Conservation (phyloP, 768 basidiomycete genomes). For the Phlebiopsis flavidoalba region DNA sequence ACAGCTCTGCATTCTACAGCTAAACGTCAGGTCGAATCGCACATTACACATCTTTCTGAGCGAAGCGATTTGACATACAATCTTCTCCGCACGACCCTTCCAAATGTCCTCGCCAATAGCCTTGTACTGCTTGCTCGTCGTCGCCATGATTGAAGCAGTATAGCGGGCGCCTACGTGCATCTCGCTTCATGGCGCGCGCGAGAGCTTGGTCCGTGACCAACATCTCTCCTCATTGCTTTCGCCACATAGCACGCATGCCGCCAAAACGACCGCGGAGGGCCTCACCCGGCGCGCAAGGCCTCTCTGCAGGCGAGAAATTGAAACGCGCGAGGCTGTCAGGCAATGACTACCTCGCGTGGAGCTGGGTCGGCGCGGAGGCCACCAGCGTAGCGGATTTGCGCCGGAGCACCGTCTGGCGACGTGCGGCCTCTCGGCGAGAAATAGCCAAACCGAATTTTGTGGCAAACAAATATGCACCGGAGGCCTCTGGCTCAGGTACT, state of each 20-base stretch:
- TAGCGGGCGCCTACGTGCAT: background rate
- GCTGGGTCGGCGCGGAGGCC: slow-evolving; percentile 74
- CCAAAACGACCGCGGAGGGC: slow-evolving; percentile 22
- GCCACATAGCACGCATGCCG: slow-evolving; percentile 15
- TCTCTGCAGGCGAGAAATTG: slow-evolving; percentile 57
- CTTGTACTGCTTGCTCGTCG: slow-evolving; percentile 80
- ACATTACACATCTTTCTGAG: background rate
- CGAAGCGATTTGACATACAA: slow-evolving; percentile 46
- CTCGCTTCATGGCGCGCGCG: background rate
- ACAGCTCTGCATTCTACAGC: slow-evolving; percentile 90
- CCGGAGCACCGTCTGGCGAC: slow-evolving; percentile 59
- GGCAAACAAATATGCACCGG: slow-evolving; percentile 45
- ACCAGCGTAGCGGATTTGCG: slow-evolving; percentile 49
- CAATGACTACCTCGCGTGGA: slow-evolving; percentile 52
- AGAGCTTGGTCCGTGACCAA: background rate
- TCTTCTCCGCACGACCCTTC: slow-evolving; percentile 93
- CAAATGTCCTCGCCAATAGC: slow-evolving; percentile 91
- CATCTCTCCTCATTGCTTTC: background rate
- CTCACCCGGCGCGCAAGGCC: slow-evolving; percentile 31
- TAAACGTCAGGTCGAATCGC: slow-evolving; percentile 13
- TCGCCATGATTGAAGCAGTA: slow-evolving; percentile 45
- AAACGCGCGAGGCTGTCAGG: slow-evolving; percentile 51
- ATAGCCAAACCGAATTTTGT: slow-evolving; percentile 49
- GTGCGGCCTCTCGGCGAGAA: slow-evolving; percentile 59
- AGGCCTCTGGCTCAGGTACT: background rate